phyloP scores from a whole-genome alignment of 148 eudicot species.

The Rhododendron ferrugineum region DNA sequence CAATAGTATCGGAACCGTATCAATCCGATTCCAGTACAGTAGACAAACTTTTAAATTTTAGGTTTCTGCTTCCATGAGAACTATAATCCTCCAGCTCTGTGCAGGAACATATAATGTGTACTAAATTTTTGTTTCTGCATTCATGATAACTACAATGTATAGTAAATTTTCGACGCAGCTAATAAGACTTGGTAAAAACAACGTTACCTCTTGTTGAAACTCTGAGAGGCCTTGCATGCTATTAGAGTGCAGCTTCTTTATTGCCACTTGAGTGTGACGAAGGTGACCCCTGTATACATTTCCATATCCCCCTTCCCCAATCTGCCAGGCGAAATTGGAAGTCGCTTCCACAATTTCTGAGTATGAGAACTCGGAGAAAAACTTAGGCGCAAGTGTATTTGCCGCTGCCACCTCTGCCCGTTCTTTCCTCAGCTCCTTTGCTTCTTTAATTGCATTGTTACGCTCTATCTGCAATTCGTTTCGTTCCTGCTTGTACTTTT shows the following conservation, averaged over 20 bases:
- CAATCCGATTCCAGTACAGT: not conserved
- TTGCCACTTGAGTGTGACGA: slow-evolving; percentile 72
- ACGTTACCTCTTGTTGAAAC: slow-evolving; percentile 72
- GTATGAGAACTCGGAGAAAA: slow-evolving; percentile 53
- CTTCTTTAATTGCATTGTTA: slow-evolving; percentile 46
- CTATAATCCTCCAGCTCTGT: not conserved
- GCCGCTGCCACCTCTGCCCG: slow-evolving; percentile 30
- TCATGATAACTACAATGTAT: not conserved
- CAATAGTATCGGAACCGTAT: not conserved
- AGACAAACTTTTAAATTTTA: not conserved
- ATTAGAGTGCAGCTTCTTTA: slow-evolving; percentile 54
- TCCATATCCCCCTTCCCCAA: slow-evolving; percentile 85
- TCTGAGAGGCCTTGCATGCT: slow-evolving; percentile 64
- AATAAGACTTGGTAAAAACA: not conserved
- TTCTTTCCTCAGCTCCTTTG: slow-evolving; percentile 25
- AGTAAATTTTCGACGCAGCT: not conserved
- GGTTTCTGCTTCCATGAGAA: not conserved
- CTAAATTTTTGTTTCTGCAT: not conserved
- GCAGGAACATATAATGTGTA: not conserved
- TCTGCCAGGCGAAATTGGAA: slow-evolving; percentile 47
- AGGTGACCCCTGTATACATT: slow-evolving; percentile 57
- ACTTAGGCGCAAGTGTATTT: slow-evolving; percentile 26
- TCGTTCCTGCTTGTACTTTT: slow-evolving; percentile 63
- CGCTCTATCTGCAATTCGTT: slow-evolving; percentile 57
- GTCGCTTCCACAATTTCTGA: slow-evolving; percentile 76